phyloP scores from a whole-genome alignment of 2,329 filamentous ascomycete species.

The Huntiella savannae region DNA sequence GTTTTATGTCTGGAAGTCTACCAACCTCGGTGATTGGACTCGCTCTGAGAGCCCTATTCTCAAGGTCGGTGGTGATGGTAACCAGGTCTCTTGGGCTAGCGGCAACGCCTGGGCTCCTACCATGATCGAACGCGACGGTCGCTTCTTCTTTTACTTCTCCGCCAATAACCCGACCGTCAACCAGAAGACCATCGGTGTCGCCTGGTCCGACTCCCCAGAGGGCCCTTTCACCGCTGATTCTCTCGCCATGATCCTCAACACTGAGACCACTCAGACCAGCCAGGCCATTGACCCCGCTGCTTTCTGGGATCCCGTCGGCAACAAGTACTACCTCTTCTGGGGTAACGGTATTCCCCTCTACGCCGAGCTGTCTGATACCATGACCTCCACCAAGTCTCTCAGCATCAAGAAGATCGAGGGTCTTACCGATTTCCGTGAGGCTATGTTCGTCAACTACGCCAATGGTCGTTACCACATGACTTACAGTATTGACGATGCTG shows the following conservation, averaged over 20 bases:
- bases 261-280: conserved; percentile 19
- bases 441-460: conserved; percentile 24
- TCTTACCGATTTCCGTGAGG: conserved; percentile 25
- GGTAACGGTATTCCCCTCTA: conserved; percentile 27
- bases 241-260: conserved; percentile 35
- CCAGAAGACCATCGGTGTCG: conserved; percentile 42
- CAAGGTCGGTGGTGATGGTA: conserved; percentile 24
- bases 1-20: conserved; percentile 30
- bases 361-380: conserved; percentile 26
- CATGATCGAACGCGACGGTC: conserved; percentile 37
- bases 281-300: conserved; percentile 41
- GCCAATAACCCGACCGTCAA: conserved; percentile 33
- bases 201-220: conserved; percentile 33
- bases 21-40: conserved; percentile 24
- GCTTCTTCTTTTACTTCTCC: conserved; percentile 46
- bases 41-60: conserved; percentile 24
- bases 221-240: conserved; percentile 39
- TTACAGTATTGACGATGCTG: conserved; percentile 28
- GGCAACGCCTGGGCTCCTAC: conserved; percentile 51
- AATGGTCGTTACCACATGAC: conserved; percentile 27
- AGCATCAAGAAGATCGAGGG: conserved; percentile 20
- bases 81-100: conserved; percentile 43
- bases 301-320: conserved; percentile 38
- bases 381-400: conserved; percentile 24
- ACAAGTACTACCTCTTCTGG: conserved; percentile 42